Evolutionary conservation across 108 stramenopile species (phyloP).

Genomic region (Stephanodiscus triporus): DNA sequence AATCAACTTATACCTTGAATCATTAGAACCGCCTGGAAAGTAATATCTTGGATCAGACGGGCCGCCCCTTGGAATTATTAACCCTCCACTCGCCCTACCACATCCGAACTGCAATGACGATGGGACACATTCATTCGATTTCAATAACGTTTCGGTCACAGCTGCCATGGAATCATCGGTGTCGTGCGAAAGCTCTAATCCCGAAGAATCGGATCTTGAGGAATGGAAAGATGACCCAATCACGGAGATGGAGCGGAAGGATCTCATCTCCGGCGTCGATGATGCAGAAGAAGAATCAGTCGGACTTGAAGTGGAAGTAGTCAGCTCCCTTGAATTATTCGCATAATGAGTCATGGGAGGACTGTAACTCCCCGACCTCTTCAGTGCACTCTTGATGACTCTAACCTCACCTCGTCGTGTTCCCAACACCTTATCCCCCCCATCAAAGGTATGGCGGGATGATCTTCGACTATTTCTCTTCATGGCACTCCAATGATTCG

Average conservation of each 20-base stretch:
- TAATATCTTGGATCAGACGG: constrained; percentile 19
- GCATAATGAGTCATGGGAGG: constrained; percentile 31
- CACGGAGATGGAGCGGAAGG: constrained; percentile 40
- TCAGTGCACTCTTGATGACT: constrained; percentile 45
- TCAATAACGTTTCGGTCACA: background rate
- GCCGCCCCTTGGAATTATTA: constrained; percentile 45
- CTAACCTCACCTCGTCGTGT: constrained; percentile 29
- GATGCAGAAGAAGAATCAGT: constrained; percentile 10
- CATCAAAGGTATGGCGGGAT: constrained; percentile 38
- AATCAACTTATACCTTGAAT: constrained; percentile 32
- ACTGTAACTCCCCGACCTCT: constrained; percentile 42
- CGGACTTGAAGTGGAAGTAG: constrained; percentile 4
- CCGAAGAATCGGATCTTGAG: constrained; percentile 16
- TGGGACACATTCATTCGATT: constrained; percentile 29
- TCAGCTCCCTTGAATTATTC: background rate
- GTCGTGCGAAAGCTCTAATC: constrained; percentile 5
- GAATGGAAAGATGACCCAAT: constrained; percentile 42
- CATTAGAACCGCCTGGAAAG: constrained; percentile 9
- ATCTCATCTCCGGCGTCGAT: constrained; percentile 30
- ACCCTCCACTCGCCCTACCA: constrained; percentile 36
- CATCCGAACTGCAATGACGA: constrained; percentile 31
- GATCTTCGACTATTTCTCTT: constrained; percentile 22
- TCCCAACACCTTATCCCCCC: constrained; percentile 14
- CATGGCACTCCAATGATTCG: constrained; percentile 27
- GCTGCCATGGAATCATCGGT: constrained; percentile 7